Evolutionary conservation across 2,329 filamentous ascomycete genomes (phyloP), one percentile per base, ranked within the genome.

Genomic region (Cercospora citrullina): DNA sequence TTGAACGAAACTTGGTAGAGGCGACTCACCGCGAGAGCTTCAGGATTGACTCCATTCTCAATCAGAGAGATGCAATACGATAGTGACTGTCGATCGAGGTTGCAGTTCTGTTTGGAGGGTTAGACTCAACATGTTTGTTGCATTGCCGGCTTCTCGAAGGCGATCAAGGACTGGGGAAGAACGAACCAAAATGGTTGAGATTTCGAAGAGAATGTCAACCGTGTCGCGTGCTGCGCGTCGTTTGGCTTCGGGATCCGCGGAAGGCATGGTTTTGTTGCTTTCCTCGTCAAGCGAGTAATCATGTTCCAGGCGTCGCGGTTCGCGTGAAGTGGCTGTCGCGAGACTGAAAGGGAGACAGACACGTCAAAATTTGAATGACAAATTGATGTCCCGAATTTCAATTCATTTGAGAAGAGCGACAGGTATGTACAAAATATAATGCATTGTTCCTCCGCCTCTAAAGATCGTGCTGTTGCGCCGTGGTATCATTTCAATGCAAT

Each of bases 41-140:
- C 94, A 0, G 95, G 95, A 77, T 97, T 97, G 31, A 98, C 93
- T 14, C 95, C 95, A 77, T 97, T 97, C 81, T 99, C 95, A 74
- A 99, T 96, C 80, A 99, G 87, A 64, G 93, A 97, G 68, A 98
- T 94, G 80, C 95, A 99, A 71, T 97, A 92, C 3, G 94, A 97
- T 18, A 99, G 85, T 21, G 94, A 93, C 64, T 93, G 90, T 33
- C 94, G 89, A 80, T 97, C 94, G 57, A 99, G 89, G 72, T 96
- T 88, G 70, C 94, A 97, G 81, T 98, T 97, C 94, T 98, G 58
- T 51, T 51, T 48, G 5, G n/a, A 10, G 7, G 21, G 8, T 48
- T 2, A 18, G 7, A 42, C 7, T 21, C 4, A 3, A 21, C 8
- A 4, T 48, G n/a, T 48, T 48, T 48, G n/a, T 48, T 21, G 36